Percentiles rank a stretch among this genome's conserved stretches.
phyloP scores from a whole-genome alignment of 441 rosid genomes.

The Croton setiger region DNA sequence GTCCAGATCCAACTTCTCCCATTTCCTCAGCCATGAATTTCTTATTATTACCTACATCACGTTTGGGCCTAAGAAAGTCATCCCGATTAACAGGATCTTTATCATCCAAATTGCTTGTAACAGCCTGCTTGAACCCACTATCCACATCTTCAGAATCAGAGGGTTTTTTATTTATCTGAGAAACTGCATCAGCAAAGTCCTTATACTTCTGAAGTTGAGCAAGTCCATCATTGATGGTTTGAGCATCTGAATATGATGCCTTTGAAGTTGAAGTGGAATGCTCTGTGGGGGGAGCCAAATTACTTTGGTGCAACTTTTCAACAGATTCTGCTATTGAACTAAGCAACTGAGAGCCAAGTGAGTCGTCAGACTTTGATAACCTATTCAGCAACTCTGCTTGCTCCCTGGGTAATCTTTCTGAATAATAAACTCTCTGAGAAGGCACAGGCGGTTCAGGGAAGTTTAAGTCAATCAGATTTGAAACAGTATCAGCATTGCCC shows the following conservation, averaged over 20 bases:
- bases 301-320: conserved; percentile 37
- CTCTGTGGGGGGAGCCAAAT: conserved; percentile 24
- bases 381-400: conserved; percentile 61
- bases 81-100: conserved; percentile 34
- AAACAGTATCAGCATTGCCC: conserved; percentile 36
- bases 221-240: conserved; percentile 38
- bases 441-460: conserved; percentile 42
- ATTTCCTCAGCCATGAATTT: conserved; percentile 21
- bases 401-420: conserved; percentile 75
- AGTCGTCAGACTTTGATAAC: conserved; percentile 76
- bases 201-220: conserved; percentile 38
- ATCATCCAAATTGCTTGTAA: conserved; percentile 25
- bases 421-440: conserved; percentile 57
- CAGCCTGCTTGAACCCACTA: conserved; percentile 32
- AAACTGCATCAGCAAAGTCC: conserved; percentile 37
- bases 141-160: conserved; percentile 38
- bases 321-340: conserved; percentile 38
- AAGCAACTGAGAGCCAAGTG: conserved; percentile 76
- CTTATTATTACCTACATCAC: conserved; percentile 20
- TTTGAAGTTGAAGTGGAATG: conserved; percentile 26
- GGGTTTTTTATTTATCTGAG: conserved; percentile 34
- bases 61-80: conserved; percentile 25
- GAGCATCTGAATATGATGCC: conserved; percentile 26
- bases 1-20: conserved; percentile 31
- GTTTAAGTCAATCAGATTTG: conserved; percentile 50